These are phyloP conservation scores for Hysterium pulicare DNA, from an alignment of 2,329 filamentous ascomycete species.

Conservation along the genomic window DNA sequence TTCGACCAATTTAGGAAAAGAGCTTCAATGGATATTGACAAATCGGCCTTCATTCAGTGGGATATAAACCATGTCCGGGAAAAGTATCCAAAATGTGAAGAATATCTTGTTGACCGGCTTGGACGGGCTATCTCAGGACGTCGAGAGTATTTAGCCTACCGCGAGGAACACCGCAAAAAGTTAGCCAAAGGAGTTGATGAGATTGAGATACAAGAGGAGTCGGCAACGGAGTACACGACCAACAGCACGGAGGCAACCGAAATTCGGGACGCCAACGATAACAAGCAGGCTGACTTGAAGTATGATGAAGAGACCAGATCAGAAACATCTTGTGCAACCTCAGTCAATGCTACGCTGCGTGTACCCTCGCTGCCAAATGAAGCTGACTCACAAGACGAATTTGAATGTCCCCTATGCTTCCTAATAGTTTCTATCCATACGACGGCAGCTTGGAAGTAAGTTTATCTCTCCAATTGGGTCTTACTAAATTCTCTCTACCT, in stretches of 20 bases:
- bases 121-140: conserved; percentile 27
- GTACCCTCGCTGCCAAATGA: conserved; percentile 19
- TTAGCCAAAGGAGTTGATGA: conserved; percentile 12
- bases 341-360: conserved; percentile 13
- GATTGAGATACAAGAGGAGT: background rate
- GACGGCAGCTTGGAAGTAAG: conserved; percentile 13
- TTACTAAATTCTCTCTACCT: background rate
- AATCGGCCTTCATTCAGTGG: no score
- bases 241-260: conserved; percentile 15
- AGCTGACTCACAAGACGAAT: conserved; percentile 19
- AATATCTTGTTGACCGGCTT: conserved; percentile 20
- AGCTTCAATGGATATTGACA: no score
- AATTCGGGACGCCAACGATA: conserved; percentile 8
- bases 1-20: conserved; percentile 25
- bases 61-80: conserved; percentile 23
- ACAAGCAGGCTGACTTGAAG: conserved; percentile 4
- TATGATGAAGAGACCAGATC: conserved; percentile 16
- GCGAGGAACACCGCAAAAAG: conserved; percentile 25
- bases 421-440: conserved; percentile 13
- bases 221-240: background rate
- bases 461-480: background rate
- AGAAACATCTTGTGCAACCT: conserved; percentile 24
- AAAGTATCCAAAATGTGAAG: conserved; percentile 21
- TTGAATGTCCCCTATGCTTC: conserved; percentile 30
- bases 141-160: conserved; percentile 29